A percentile compares a stretch with the other conserved stretches of the same genome.
Evolutionary conservation across 768 basidiomycete species (phyloP).

Genomic region (Sarcomyxa edulis): DNA sequence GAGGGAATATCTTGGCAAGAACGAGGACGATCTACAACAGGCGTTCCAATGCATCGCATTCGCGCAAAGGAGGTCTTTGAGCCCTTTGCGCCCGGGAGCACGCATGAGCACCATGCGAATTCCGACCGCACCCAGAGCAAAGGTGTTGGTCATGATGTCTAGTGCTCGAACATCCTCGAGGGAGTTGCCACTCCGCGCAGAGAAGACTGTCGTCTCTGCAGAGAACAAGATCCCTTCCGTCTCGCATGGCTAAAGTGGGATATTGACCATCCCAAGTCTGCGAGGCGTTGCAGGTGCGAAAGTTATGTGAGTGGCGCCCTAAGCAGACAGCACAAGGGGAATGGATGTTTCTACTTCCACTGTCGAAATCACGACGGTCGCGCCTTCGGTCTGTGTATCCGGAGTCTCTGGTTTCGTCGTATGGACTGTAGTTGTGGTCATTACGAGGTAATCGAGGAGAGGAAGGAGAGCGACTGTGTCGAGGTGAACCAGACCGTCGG

Average conservation of each 20-base stretch:
- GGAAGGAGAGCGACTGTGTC: too few relatives aligned
- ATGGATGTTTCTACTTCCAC: too few relatives aligned
- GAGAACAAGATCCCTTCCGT: conserved; percentile 13
- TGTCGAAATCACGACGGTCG: too few relatives aligned
- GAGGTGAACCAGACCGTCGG: too few relatives aligned
- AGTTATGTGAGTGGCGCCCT: conserved; percentile 19
- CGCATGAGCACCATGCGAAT: conserved; percentile 30
- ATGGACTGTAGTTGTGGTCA: too few relatives aligned
- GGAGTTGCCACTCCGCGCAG: conserved; percentile 29
- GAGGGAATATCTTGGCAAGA: too few relatives aligned
- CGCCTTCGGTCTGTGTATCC: too few relatives aligned
- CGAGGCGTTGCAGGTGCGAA: conserved; percentile 11
- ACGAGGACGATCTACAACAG: too few relatives aligned
- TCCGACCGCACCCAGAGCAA: conserved; percentile 36
- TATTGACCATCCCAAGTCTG: conserved; percentile 18
- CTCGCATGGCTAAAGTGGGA: conserved; percentile 12
- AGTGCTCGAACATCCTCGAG: conserved; percentile 17
- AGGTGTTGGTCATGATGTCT: conserved; percentile 23
- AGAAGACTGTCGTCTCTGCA: conserved; percentile 15
- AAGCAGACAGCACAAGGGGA: conserved; percentile 29
- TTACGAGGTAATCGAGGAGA: too few relatives aligned
- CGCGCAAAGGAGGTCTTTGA: too few relatives aligned
- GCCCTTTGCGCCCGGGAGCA: conserved; percentile 29
- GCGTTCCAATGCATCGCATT: too few relatives aligned
- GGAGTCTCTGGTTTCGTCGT: too few relatives aligned